A percentile compares a stretch with the other conserved stretches of the same genome.
Evolutionary conservation across 441 rosid species (phyloP).

Genomic region (Populus trichocarpa): DNA sequence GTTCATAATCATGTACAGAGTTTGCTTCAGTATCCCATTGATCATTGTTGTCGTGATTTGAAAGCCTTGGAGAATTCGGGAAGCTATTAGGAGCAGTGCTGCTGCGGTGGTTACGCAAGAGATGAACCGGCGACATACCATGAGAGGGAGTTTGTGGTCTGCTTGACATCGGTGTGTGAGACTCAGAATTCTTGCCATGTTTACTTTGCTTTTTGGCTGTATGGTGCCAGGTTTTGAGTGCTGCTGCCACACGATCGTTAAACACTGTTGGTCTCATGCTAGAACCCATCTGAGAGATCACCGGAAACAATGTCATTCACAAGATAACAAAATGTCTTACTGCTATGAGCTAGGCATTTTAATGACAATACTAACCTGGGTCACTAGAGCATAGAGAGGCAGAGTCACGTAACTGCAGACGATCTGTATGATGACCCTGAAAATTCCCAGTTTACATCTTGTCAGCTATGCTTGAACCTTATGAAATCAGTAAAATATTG

Average conservation of each 20-base stretch:
- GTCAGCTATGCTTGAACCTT: slow-evolving; percentile 5
- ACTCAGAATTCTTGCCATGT: slow-evolving; percentile 51
- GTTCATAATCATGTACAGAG: slow-evolving; percentile 30
- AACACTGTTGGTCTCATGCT: slow-evolving; percentile 85
- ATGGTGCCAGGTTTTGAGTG: slow-evolving; percentile 79
- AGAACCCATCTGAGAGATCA: slow-evolving; percentile 70
- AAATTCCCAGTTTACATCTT: slow-evolving; percentile 2
- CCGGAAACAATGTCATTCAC: not conserved
- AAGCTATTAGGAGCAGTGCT: slow-evolving; percentile 48
- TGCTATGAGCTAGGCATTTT: not conserved
- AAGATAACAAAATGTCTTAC: not conserved
- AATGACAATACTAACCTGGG: slow-evolving; percentile 50
- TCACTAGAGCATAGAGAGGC: slow-evolving; percentile 90
- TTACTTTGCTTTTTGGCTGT: slow-evolving; percentile 63
- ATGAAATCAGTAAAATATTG: no score
- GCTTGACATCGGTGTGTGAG: slow-evolving; percentile 70
- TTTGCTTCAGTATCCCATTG: slow-evolving; percentile 49
- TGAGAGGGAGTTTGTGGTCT: slow-evolving; percentile 61
- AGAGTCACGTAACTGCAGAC: slow-evolving; percentile 91
- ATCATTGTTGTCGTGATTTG: slow-evolving; percentile 28
- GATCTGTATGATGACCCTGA: slow-evolving; percentile 74
- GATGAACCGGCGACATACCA: slow-evolving; percentile 82
- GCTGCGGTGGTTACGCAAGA: slow-evolving; percentile 45
- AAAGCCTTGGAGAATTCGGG: slow-evolving; percentile 42
- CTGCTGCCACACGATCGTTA: slow-evolving; percentile 69